Evolutionary conservation across 169 alveolate genomes (phyloP).

Genomic region (Perkinsus olseni): DNA sequence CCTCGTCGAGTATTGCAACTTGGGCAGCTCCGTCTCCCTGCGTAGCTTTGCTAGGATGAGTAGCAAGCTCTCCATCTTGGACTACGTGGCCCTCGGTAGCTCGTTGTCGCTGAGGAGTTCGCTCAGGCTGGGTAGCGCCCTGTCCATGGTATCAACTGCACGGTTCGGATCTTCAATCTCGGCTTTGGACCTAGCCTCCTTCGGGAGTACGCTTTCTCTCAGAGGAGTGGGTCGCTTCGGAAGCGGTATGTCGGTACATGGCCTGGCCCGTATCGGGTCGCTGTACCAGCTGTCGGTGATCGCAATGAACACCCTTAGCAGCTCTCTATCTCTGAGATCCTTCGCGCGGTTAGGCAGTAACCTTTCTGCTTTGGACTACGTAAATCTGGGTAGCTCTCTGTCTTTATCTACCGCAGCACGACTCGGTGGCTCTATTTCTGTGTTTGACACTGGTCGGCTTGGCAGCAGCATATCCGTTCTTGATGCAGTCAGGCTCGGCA

Average conservation of each 20-base stretch:
- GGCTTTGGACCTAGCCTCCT: neutral
- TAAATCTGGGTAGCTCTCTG: neutral
- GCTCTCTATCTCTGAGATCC: neutral
- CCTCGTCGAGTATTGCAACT: neutral
- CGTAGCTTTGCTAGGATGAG: neutral
- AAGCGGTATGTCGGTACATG: neutral
- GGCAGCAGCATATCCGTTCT: neutral
- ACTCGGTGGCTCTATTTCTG: neutral
- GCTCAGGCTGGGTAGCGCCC: neutral
- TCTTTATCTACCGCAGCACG: neutral
- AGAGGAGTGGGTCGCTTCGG: neutral
- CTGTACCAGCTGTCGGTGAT: neutral
- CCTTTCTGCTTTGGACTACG: neutral
- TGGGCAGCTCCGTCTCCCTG: neutral
- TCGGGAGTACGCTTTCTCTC: slow-evolving; percentile 8
- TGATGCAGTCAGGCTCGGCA: neutral
- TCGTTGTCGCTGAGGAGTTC: neutral
- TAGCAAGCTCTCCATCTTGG: neutral
- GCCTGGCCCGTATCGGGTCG: slow-evolving; percentile 6
- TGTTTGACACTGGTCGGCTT: neutral
- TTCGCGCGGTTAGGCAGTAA: neutral
- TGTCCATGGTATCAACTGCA: neutral
- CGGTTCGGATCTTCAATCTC: neutral
- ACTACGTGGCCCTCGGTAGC: slow-evolving; percentile 1
- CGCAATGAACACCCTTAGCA: neutral